Evolutionary conservation across 805 yeast genomes (phyloP).

Genomic region (Saturnispora kantuleensis): DNA sequence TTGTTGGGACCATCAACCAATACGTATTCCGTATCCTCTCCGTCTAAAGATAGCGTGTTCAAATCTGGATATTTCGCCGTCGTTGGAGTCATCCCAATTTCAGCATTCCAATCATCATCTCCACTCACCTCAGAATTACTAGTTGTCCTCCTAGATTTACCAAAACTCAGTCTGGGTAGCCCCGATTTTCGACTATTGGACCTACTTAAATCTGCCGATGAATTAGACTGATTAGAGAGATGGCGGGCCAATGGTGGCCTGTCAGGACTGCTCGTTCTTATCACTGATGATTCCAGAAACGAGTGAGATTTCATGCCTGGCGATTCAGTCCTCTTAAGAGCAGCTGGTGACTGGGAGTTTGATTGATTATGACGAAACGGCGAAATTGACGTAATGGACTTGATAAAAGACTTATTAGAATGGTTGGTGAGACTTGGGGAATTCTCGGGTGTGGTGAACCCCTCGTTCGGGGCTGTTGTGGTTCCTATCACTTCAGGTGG

Average conservation of each 20-base stretch:
- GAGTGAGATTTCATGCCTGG: constrained; percentile 10
- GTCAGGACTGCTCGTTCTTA: constrained; percentile 7
- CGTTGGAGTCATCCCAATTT: neutral
- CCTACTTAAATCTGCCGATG: constrained; percentile 5
- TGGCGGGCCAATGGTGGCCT: constrained; percentile 5
- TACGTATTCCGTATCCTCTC: neutral
- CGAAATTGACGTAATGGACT: constrained; percentile 7
- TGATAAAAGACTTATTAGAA: constrained; percentile 5
- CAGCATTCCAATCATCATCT: constrained; percentile 12
- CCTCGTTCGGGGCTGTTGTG: neutral
- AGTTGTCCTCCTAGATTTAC: neutral
- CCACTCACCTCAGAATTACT: constrained; percentile 2
- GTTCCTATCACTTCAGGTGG: constrained; percentile 7
- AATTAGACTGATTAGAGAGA: constrained; percentile 4
- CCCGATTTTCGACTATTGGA: constrained; percentile 7
- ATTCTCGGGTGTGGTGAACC: constrained; percentile 3
- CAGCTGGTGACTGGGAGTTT: constrained; percentile 8
- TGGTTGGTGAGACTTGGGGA: neutral
- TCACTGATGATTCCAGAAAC: constrained; percentile 9
- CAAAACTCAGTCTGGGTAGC: constrained; percentile 4
- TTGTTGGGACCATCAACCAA: constrained; percentile 30
- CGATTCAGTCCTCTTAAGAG: constrained; percentile 10
- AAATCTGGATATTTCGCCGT: constrained; percentile 2
- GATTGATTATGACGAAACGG: constrained; percentile 8
- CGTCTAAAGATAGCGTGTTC: neutral